Percentiles rank a stretch among this genome's conserved stretches.
Conservation (phyloP, 1,284 basidiomycete species). For the Mycosarcoma maydis region DNA sequence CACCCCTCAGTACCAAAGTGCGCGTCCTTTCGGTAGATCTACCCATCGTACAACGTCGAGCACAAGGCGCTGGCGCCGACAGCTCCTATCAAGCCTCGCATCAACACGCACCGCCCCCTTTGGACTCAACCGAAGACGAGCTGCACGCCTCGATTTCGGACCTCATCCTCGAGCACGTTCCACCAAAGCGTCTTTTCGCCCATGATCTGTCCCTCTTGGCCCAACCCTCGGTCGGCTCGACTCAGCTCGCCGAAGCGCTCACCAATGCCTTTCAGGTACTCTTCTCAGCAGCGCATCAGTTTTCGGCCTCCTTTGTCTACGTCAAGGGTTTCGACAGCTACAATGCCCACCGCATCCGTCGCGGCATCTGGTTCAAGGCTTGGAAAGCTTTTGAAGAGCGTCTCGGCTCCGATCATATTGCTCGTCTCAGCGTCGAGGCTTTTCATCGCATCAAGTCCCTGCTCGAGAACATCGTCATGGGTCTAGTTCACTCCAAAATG, state of each 20-base stretch:
- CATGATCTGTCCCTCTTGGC: slow-evolving; percentile 18
- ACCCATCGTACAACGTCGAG: slow-evolving; percentile 21
- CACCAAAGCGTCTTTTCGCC: slow-evolving; percentile 10
- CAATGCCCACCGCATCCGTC: slow-evolving; percentile 43
- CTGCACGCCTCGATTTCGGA: slow-evolving; percentile 1
- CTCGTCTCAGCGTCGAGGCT: slow-evolving; percentile 27
- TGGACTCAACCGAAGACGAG: neutral
- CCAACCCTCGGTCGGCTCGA: slow-evolving; percentile 1
- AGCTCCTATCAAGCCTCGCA: neutral
- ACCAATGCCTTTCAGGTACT: slow-evolving; percentile 15
- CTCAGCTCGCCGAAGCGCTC: slow-evolving; percentile 12
- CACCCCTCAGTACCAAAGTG: slow-evolving; percentile 14
- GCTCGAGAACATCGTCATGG: slow-evolving; percentile 46
- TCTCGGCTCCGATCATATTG: slow-evolving; percentile 22
- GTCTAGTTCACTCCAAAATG: slow-evolving; percentile 41
- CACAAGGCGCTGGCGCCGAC: neutral
- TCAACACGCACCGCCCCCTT: neutral
- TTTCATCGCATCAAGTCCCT: slow-evolving; percentile 36
- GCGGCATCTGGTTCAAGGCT: slow-evolving; percentile 44
- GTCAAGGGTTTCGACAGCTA: slow-evolving; percentile 48
- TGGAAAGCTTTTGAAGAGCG: slow-evolving; percentile 42
- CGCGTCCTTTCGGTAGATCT: slow-evolving; percentile 30
- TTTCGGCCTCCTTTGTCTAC: slow-evolving; percentile 41
- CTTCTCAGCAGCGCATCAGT: slow-evolving; percentile 33
- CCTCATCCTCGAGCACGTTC: slow-evolving; percentile 18